Evolutionary conservation across 1,139 yeast species (phyloP).

Genomic region (Casaregolazyma suthepensis): DNA sequence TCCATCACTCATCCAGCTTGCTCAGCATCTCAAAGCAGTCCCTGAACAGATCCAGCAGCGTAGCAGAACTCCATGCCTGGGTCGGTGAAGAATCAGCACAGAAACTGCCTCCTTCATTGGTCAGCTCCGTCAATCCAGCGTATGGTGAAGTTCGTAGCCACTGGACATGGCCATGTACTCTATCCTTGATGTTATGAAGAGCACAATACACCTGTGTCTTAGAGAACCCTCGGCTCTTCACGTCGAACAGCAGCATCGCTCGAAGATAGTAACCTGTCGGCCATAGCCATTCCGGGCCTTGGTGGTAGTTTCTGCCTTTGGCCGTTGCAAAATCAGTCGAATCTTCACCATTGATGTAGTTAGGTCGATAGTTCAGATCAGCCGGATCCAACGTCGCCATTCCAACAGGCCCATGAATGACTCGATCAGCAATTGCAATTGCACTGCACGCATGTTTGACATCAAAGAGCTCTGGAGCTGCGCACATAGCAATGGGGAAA

Average conservation of each 20-base stretch:
- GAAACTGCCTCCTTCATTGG: constrained; percentile 76
- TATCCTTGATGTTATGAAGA: constrained; percentile 33
- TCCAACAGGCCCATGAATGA: constrained; percentile 83
- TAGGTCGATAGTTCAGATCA: constrained; percentile 86
- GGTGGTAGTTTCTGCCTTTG: constrained; percentile 94
- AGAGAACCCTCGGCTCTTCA: constrained; percentile 27
- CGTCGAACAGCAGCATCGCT: constrained; percentile 56
- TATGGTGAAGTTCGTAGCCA: constrained; percentile 75
- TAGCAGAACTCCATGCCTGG: constrained; percentile 93
- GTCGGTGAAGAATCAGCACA: constrained; percentile 90
- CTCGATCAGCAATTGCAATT: constrained; percentile 61
- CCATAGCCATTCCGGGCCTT: constrained; percentile 99
- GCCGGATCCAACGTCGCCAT: constrained; percentile 89
- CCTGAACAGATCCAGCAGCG: constrained; percentile 63
- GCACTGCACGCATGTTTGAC: constrained; percentile 56
- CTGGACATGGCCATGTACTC: constrained; percentile 56
- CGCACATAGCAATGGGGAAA: constrained; percentile 86
- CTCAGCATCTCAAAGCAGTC: constrained; percentile 3
- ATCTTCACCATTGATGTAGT: constrained; percentile 76
- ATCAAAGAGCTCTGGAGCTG: constrained; percentile 85
- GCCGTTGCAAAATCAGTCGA: constrained; percentile 84
- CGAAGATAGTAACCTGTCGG: constrained; percentile 78
- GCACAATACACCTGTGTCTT: constrained; percentile 34
- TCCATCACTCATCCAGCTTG: neutral
- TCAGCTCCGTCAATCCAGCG: constrained; percentile 91